Conservation (phyloP, 768 basidiomycete genomes). For the Ramaria rubella region DNA sequence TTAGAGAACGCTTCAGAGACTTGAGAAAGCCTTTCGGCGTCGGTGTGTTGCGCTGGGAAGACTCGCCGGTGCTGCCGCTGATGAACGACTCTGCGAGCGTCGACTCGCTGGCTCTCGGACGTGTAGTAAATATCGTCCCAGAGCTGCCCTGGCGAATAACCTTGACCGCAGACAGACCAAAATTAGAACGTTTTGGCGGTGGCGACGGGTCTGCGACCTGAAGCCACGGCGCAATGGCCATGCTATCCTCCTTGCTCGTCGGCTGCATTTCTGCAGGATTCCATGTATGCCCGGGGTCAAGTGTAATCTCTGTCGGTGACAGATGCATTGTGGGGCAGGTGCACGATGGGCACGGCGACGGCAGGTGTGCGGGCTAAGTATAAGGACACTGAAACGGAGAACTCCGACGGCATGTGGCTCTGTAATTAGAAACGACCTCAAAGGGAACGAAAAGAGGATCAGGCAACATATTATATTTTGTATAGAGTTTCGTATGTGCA, state of each 20-base stretch:
- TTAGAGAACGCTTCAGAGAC: not conserved
- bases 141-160: not conserved
- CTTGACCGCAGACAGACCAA: not conserved
- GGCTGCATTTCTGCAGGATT: not conserved
- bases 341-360: no score
- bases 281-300: constrained; percentile 3
- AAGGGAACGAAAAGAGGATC: no score
- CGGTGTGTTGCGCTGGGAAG: not conserved
- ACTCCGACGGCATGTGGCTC: no score
- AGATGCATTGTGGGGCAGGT: constrained; percentile 1
- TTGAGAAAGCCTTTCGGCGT: not conserved
- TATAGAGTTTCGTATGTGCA: no score
- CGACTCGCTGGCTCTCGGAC: not conserved
- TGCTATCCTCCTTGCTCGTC: not conserved
- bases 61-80: constrained; percentile 1
- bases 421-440: no score
- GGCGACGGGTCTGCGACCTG: not conserved
- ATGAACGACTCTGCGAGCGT: not conserved
- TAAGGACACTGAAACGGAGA: no score
- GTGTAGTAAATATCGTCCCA: not conserved
- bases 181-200: not conserved
- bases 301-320: constrained; percentile 8
- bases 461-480: no score
- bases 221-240: constrained; percentile 6
- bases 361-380: no score